phyloP scores from a whole-genome alignment of 108 stramenopile species.

The Conticribra guillardii region DNA sequence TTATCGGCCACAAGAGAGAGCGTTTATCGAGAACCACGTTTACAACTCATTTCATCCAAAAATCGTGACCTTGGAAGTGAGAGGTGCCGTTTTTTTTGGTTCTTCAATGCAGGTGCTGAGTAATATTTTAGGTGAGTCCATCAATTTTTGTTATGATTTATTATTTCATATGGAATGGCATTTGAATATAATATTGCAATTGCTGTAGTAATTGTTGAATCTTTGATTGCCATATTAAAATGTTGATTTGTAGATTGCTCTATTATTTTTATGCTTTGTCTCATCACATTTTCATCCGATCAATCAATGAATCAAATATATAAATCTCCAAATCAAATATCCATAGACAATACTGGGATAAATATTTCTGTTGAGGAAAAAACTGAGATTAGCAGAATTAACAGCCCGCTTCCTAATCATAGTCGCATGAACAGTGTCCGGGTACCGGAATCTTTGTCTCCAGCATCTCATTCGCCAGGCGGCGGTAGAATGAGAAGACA shows the following conservation, averaged over 20 bases:
- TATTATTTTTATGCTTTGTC: too few species aligned
- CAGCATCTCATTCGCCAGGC: constrained; percentile 22
- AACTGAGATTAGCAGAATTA: constrained; percentile 41
- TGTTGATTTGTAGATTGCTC: too few species aligned
- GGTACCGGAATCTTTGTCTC: constrained; percentile 22
- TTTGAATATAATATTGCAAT: too few species aligned
- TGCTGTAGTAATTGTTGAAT: too few species aligned
- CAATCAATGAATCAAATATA: too few species aligned
- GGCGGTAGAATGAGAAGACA: constrained; percentile 5
- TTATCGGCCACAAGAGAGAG: constrained; percentile 67
- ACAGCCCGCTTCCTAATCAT: constrained; percentile 42
- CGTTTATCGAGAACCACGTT: constrained; percentile 66
- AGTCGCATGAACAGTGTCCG: constrained; percentile 32
- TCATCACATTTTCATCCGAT: too few species aligned
- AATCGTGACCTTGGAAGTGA: constrained; percentile 74
- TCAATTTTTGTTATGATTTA: too few species aligned
- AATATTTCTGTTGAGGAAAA: constrained; percentile 43
- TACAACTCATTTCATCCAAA: constrained; percentile 60
- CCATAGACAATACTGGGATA: constrained; percentile 66
- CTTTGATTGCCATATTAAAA: too few species aligned
- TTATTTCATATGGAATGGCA: too few species aligned
- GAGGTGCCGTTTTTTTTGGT: constrained; percentile 85
- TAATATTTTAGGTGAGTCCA: too few species aligned
- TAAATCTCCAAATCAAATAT: too few species aligned
- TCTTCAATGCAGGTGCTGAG: constrained; percentile 66